Evolutionary conservation across 352 stramenopile species (phyloP).

Genomic region (Phytophthora capsici): DNA sequence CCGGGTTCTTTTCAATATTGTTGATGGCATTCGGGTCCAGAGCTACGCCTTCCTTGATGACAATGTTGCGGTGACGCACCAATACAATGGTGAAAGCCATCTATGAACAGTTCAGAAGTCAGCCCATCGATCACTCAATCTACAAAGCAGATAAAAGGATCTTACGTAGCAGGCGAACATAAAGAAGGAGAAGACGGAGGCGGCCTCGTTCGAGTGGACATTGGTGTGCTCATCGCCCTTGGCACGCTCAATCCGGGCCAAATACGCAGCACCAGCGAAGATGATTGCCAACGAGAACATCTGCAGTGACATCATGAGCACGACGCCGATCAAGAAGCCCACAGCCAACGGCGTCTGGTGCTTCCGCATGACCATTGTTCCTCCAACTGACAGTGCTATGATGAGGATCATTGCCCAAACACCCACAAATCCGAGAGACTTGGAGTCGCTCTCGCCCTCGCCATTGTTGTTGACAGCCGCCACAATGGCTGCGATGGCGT

Average conservation of each 20-base stretch:
- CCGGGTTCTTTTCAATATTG: slow-evolving; percentile 59
- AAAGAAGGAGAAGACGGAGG: slow-evolving; percentile 86
- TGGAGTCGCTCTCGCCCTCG: slow-evolving; percentile 67
- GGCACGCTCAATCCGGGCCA: slow-evolving; percentile 69
- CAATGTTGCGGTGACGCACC: slow-evolving; percentile 79
- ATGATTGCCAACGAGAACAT: slow-evolving; percentile 87
- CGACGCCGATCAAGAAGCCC: slow-evolving; percentile 91
- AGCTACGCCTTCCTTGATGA: slow-evolving; percentile 77
- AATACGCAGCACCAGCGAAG: slow-evolving; percentile 73
- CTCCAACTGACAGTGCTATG: slow-evolving; percentile 78
- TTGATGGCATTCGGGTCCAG: slow-evolving; percentile 46
- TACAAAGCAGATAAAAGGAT: background rate
- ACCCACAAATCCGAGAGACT: slow-evolving; percentile 82
- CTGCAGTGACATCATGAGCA: slow-evolving; percentile 91
- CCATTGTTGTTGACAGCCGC: slow-evolving; percentile 83
- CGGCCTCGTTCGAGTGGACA: slow-evolving; percentile 81
- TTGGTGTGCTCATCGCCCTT: slow-evolving; percentile 61
- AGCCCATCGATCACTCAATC: background rate
- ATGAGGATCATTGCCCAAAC: slow-evolving; percentile 88
- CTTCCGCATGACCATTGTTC: slow-evolving; percentile 91
- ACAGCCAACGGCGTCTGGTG: slow-evolving; percentile 88
- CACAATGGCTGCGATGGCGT: slow-evolving; percentile 85
- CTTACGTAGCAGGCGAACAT: slow-evolving; percentile 89
- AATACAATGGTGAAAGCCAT: slow-evolving; percentile 68
- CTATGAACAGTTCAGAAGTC: slow-evolving; percentile 27